These are phyloP conservation scores for Lactifluus volemus DNA, from an alignment of 768 basidiomycete genomes.

Conservation along the genomic window DNA sequence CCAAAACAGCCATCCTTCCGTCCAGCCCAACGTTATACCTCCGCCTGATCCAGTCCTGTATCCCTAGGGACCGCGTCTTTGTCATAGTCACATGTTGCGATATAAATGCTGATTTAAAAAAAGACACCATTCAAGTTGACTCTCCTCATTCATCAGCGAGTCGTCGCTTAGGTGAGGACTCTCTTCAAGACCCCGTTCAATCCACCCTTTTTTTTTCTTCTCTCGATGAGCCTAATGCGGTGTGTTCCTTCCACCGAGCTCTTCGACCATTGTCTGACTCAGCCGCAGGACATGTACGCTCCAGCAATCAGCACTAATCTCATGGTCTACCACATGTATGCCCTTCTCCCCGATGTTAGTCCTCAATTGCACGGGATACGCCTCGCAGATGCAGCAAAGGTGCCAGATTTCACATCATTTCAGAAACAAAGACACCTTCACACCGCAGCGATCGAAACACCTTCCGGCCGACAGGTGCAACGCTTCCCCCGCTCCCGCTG, in stretches of 20 bases:
- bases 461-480: too few species aligned
- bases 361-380: slow-evolving; percentile 34
- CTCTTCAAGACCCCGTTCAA: slow-evolving; percentile 51
- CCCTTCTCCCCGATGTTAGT: background rate
- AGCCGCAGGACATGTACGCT: slow-evolving; percentile 53
- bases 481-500: too few species aligned
- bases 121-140: too few species aligned
- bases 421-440: slow-evolving; percentile 59
- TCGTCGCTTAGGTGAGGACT: slow-evolving; percentile 52
- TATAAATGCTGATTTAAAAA: too few species aligned
- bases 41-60: too few species aligned
- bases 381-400: slow-evolving; percentile 62
- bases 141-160: slow-evolving; percentile 29
- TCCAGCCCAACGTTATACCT: too few species aligned
- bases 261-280: background rate
- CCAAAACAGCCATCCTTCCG: too few species aligned
- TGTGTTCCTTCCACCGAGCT: slow-evolving; percentile 24
- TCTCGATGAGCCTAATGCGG: slow-evolving; percentile 43
- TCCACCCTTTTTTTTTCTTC: slow-evolving; percentile 35
- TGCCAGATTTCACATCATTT: slow-evolving; percentile 49
- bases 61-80: too few species aligned
- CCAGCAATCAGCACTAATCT: slow-evolving; percentile 53
- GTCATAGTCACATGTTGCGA: too few species aligned
- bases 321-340: slow-evolving; percentile 63
- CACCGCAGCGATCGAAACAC: slow-evolving; percentile 31